Conservation (phyloP, 768 basidiomycete species). For the Mycena belliarum region DNA sequence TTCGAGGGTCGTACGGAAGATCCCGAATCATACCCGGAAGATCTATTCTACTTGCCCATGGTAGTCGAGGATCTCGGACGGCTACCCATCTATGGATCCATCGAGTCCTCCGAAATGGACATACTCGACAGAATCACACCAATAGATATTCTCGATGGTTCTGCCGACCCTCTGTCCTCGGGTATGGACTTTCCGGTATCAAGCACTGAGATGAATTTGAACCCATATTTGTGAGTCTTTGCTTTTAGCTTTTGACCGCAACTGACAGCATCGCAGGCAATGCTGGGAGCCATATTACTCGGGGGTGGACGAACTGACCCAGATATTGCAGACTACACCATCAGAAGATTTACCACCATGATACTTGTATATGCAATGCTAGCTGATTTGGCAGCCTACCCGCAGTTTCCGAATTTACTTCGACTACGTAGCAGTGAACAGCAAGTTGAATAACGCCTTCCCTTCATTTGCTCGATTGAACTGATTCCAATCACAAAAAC, state of each 20-base stretch:
- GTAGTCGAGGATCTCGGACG: constrained; percentile 10
- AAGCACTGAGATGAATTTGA: not conserved
- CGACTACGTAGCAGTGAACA: no score
- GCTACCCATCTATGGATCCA: constrained; percentile 9
- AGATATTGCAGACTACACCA: not conserved
- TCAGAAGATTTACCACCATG: not conserved
- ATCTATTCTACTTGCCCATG: constrained; percentile 11
- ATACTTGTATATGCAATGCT: no score
- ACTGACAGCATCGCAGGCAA: not conserved
- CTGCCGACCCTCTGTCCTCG: not conserved
- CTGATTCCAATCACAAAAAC: no score
- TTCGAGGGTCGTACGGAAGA: not conserved
- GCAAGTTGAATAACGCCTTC: no score
- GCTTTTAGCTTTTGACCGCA: not conserved
- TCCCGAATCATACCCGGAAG: not conserved
- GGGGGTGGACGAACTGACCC: not conserved
- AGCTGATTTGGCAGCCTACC: no score
- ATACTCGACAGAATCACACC: not conserved
- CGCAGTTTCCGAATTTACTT: no score
- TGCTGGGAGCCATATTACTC: constrained; percentile 8
- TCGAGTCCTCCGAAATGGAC: not conserved
- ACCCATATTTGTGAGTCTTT: not conserved
- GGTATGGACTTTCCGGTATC: not conserved
- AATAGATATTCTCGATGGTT: not conserved
- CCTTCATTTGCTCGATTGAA: no score